Evolutionary conservation across 2,329 filamentous ascomycete species (phyloP).

Genomic region (Phaeophleospora eucalypticola): DNA sequence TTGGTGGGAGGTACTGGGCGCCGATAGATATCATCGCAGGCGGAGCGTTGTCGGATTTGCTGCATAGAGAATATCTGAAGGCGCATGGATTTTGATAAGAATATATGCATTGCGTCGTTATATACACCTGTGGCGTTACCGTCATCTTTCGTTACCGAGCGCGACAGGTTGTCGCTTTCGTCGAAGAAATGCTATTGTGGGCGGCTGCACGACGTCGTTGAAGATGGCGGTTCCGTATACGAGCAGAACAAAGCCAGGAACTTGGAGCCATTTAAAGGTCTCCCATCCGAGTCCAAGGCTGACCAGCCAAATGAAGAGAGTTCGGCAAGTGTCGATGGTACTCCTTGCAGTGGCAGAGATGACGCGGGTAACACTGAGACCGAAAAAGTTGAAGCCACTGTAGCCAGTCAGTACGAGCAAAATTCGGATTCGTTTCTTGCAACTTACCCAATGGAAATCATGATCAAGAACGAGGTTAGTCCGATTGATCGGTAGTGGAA

Average conservation of each 20-base stretch:
- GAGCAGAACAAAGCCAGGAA: constrained; percentile 78
- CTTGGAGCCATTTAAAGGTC: constrained; percentile 94
- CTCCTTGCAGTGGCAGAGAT: constrained; percentile 91
- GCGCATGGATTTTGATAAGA: constrained; percentile 26
- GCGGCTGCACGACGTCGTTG: constrained; percentile 86
- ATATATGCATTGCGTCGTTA: constrained; percentile 1
- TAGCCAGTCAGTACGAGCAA: constrained; percentile 10
- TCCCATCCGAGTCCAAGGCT: constrained; percentile 94
- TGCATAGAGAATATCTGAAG: constrained; percentile 31
- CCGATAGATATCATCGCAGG: constrained; percentile 30
- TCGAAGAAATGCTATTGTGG: constrained; percentile 39
- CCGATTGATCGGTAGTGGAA: constrained; percentile 66
- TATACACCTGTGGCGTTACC: not conserved
- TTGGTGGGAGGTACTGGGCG: constrained; percentile 25
- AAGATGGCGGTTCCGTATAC: constrained; percentile 97
- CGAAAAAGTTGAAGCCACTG: constrained; percentile 98
- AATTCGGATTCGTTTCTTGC: no score
- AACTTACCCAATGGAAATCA: constrained; percentile 91
- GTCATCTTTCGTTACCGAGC: constrained; percentile 8
- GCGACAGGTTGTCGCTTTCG: constrained; percentile 22
- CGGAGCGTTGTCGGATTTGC: constrained; percentile 30
- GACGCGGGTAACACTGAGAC: constrained; percentile 81
- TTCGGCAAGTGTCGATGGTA: constrained; percentile 95
- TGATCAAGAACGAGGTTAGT: constrained; percentile 79
- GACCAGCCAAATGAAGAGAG: constrained; percentile 96